Percentiles rank a stretch among this genome's conserved stretches.
phyloP scores from a whole-genome alignment of 768 basidiomycete genomes.

The Panellus pusillus region DNA sequence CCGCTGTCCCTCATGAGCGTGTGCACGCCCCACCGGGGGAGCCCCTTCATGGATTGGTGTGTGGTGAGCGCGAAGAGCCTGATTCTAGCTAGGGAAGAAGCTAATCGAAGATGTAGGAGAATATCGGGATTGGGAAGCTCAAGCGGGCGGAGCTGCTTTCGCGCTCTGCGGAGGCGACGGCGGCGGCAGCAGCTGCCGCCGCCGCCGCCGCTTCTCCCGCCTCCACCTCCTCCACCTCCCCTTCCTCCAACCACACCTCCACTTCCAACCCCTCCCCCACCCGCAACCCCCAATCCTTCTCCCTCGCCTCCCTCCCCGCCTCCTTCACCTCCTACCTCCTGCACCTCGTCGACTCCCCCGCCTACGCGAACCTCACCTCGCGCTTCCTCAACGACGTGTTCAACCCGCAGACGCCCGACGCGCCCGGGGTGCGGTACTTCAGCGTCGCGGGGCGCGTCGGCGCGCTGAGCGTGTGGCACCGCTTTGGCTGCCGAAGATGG shows the following conservation, averaged over 20 bases:
- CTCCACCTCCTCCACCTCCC: no score
- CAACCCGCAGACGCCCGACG: constrained; percentile 80
- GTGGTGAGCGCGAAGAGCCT: constrained; percentile 50
- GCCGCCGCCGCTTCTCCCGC: no score
- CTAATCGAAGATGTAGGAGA: constrained; percentile 50
- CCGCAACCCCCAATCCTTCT: no score
- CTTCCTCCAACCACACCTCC: no score
- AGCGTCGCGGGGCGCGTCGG: constrained; percentile 81
- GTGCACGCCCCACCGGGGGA: constrained; percentile 92
- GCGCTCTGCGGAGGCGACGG: constrained; percentile 6
- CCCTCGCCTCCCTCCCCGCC: constrained; percentile 68
- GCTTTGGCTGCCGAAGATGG: constrained; percentile 94
- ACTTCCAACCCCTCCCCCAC: no score
- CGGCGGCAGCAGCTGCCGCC: constrained; percentile 27
- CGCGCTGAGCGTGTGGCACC: constrained; percentile 83
- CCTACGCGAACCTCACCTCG: constrained; percentile 92
- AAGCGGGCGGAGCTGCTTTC: constrained; percentile 39
- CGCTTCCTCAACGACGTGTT: constrained; percentile 78
- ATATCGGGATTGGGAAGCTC: constrained; percentile 86
- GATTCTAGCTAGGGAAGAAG: constrained; percentile 1
- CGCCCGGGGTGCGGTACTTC: constrained; percentile 85
- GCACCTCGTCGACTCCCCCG: constrained; percentile 90
- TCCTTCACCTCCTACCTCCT: constrained; percentile 87
- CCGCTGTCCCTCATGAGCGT: constrained; percentile 88
- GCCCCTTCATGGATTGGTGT: constrained; percentile 99